Conservation (phyloP, 2,329 filamentous ascomycete genomes). For the Penicillium sumatraense region DNA sequence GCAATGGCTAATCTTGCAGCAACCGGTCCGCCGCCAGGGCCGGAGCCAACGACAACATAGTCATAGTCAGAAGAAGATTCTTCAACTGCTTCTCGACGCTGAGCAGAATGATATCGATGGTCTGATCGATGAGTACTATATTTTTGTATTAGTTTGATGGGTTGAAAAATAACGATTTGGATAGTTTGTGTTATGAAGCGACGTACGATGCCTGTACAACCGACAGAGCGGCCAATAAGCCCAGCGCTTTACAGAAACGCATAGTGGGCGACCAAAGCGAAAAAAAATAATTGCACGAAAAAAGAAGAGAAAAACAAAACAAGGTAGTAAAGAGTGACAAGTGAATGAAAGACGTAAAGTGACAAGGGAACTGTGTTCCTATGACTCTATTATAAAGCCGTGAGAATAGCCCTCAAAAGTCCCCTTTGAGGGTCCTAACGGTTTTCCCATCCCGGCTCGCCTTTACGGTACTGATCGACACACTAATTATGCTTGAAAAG, state of each 20-base stretch:
- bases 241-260: constrained; percentile 13
- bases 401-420: background rate
- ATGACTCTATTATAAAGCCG: constrained; percentile 5
- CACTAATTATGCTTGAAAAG: background rate
- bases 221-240: constrained; percentile 19
- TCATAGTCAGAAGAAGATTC: constrained; percentile 54
- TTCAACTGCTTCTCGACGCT: constrained; percentile 2
- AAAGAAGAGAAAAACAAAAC: background rate
- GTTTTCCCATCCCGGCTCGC: background rate
- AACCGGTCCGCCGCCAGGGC: constrained; percentile 63
- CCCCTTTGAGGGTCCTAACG: background rate
- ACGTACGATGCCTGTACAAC: constrained; percentile 21
- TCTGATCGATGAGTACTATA: constrained; percentile 10
- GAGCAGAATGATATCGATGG: constrained; percentile 14
- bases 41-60: constrained; percentile 66
- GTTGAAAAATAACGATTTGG: background rate
- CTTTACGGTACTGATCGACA: constrained; percentile 13
- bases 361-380: background rate
- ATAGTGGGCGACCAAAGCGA: background rate
- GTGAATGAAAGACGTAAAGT: background rate
- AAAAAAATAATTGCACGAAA: background rate
- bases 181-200: background rate
- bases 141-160: background rate
- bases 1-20: constrained; percentile 64
- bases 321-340: background rate